Evolutionary conservation across 1,139 yeast genomes (phyloP).

Genomic region (Diutina catenulata): DNA sequence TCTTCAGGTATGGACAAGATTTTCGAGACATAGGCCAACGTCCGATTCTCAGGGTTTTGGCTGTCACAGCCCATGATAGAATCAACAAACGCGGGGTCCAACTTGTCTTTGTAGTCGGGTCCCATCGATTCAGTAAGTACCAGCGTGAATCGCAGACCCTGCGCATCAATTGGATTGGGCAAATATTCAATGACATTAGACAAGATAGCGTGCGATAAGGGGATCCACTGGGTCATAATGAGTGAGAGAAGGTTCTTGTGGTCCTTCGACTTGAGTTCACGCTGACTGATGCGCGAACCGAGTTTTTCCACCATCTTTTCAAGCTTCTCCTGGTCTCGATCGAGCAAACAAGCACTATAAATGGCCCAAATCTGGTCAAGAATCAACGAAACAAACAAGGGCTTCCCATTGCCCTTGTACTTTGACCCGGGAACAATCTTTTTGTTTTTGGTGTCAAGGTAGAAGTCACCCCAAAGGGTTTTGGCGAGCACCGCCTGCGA

Average conservation of each 20-base stretch:
- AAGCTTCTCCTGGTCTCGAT: conserved; percentile 59
- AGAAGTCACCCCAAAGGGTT: conserved; percentile 95
- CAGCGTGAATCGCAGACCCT: conserved; percentile 54
- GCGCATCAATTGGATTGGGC: conserved; percentile 78
- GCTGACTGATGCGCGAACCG: conserved; percentile 54
- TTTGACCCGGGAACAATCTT: conserved; percentile 55
- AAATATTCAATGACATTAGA: conserved; percentile 75
- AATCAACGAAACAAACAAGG: conserved; percentile 78
- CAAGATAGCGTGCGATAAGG: conserved; percentile 76
- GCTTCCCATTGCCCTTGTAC: conserved; percentile 47
- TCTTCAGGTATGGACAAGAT: conserved; percentile 73
- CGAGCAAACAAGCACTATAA: conserved; percentile 57
- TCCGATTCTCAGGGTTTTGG: conserved; percentile 40
- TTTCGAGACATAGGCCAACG: conserved; percentile 81
- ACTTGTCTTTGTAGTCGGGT: conserved; percentile 13
- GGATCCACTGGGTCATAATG: conserved; percentile 92
- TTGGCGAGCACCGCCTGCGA: conserved; percentile 68
- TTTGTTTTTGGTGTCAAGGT: conserved; percentile 81
- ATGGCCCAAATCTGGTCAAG: conserved; percentile 90
- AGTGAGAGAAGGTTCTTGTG: conserved; percentile 46
- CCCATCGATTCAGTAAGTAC: conserved; percentile 36
- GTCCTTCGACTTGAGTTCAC: conserved; percentile 78
- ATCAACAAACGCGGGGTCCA: conserved; percentile 36
- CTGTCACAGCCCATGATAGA: conserved; percentile 55
- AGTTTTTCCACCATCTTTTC: conserved; percentile 66